These are phyloP conservation scores for Trichoderma arundinaceum DNA, from an alignment of 2,329 filamentous ascomycete genomes.

Conservation along the genomic window DNA sequence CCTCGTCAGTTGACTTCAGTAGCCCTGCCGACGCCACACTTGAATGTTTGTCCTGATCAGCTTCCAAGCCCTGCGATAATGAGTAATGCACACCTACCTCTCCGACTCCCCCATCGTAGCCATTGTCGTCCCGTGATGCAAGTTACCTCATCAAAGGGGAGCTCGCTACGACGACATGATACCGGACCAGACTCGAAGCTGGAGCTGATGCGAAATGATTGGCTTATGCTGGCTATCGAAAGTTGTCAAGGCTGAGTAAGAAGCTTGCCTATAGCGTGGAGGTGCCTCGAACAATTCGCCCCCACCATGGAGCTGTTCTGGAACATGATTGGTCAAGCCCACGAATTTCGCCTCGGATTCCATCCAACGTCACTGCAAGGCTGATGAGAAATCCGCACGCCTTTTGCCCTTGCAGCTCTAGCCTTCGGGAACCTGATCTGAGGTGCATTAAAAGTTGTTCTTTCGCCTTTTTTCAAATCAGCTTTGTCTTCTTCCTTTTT, in stretches of 20 bases:
- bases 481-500: not conserved
- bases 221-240: not conserved
- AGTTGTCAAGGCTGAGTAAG: constrained; percentile 41
- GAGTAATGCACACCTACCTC: constrained; percentile 1
- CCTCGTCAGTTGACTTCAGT: constrained; percentile 7
- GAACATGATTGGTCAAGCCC: constrained; percentile 11
- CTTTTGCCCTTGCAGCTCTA: constrained; percentile 30
- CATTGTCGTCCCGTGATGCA: constrained; percentile 19
- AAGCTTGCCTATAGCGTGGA: constrained; percentile 21
- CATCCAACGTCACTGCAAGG: constrained; percentile 47
- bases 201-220: constrained; percentile 1
- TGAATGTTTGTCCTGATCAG: not conserved
- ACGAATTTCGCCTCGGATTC: constrained; percentile 2
- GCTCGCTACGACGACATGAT: constrained; percentile 11
- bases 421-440: constrained; percentile 5
- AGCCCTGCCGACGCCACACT: constrained; percentile 21
- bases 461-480: not conserved
- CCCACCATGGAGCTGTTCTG: constrained; percentile 24
- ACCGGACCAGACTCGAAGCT: not conserved
- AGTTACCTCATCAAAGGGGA: constrained; percentile 9
- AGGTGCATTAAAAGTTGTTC: constrained; percentile 5
- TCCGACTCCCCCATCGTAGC: constrained; percentile 27
- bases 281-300: constrained; percentile 19
- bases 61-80: not conserved
- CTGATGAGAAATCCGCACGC: constrained; percentile 53